Conservation (phyloP, 129 eudicot species). For the sunflower (Helianthus annuus) region HanXRQr2.0-SUNRISE NC_035444.2:10762393-10762892, state of each 20-base stretch:
- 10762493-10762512: constrained; percentile 29
- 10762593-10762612: constrained; percentile 18
- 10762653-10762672: constrained; percentile 95
- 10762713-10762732: not conserved
- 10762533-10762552: constrained; percentile 78
- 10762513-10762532: constrained; percentile 56
- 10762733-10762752: not conserved
- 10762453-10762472: constrained; percentile 34
- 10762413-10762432: constrained; percentile 37
- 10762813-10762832: constrained; percentile 71
- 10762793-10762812: constrained; percentile 94
- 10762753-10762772: constrained; percentile 43
- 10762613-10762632: constrained; percentile 50
- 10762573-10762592: constrained; percentile 35
- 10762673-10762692: constrained; percentile 83
- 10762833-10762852: constrained; percentile 67
- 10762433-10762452: constrained; percentile 30
- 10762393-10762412: constrained; percentile 59
- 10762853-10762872: constrained; percentile 72
- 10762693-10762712: constrained; percentile 17
- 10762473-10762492: constrained; percentile 36
- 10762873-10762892: constrained; percentile 35
- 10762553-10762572: constrained; percentile 39
- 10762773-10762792: constrained; percentile 78
- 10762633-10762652: constrained; percentile 77